Evolutionary conservation across 805 yeast genomes (phyloP).

Genomic region (Barnettozyma sp.): DNA sequence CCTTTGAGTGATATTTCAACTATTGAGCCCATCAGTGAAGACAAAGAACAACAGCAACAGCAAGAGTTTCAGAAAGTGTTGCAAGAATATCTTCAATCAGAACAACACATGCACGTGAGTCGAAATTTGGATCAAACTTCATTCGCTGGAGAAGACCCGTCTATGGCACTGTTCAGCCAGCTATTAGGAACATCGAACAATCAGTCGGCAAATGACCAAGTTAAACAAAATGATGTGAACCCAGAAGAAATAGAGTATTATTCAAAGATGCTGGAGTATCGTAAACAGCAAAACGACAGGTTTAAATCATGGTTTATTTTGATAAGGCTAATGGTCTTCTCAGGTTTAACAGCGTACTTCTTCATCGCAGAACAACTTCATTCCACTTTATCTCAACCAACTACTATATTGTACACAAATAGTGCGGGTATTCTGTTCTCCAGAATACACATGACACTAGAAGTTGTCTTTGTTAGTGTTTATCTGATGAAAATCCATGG

Average conservation of each 20-base stretch:
- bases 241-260: constrained; percentile 8
- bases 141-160: constrained; percentile 10
- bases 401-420: constrained; percentile 10
- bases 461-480: constrained; percentile 15
- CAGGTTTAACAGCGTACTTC: constrained; percentile 10
- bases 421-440: constrained; percentile 10
- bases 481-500: constrained; percentile 13
- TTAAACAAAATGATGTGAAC: background rate
- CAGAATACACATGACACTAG: constrained; percentile 16
- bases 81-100: constrained; percentile 15
- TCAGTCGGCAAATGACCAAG: background rate
- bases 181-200: constrained; percentile 3
- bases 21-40: constrained; percentile 1
- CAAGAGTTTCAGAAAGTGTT: constrained; percentile 21
- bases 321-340: constrained; percentile 9
- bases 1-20: constrained; percentile 14
- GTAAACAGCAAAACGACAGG: constrained; percentile 18
- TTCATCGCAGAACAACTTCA: constrained; percentile 9
- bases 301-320: constrained; percentile 21
- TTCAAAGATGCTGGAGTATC: constrained; percentile 9
- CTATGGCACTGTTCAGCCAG: constrained; percentile 13
- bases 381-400: constrained; percentile 11
- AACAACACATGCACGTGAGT: constrained; percentile 15
- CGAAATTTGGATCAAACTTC: background rate
- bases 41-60: no score